phyloP scores from a whole-genome alignment of 2,329 filamentous ascomycete species.

The Karstenula rhodostoma region DNA sequence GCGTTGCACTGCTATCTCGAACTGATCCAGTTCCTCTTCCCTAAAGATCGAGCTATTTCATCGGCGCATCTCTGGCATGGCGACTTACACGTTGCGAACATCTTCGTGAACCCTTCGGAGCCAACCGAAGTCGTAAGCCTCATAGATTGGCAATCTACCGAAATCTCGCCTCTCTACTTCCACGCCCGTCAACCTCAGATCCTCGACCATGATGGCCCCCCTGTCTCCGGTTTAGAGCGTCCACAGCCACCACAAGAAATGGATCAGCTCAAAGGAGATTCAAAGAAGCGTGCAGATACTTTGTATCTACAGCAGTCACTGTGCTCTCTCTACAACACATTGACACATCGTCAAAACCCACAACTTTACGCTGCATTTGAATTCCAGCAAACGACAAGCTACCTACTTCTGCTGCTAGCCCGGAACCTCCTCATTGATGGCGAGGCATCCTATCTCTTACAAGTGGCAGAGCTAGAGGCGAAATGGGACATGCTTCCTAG shows the following conservation, averaged over 20 bases:
- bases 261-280: constrained; percentile 28
- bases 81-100: constrained; percentile 51
- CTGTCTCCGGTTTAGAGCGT: constrained; percentile 32
- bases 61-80: constrained; percentile 45
- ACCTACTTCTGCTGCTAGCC: constrained; percentile 40
- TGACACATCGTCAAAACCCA: constrained; percentile 32
- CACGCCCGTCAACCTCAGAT: constrained; percentile 46
- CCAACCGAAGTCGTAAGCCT: constrained; percentile 41
- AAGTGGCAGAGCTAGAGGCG: constrained; percentile 36
- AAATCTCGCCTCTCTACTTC: constrained; percentile 48
- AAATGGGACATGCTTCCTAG: constrained; percentile 34
- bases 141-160: constrained; percentile 49
- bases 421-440: constrained; percentile 47
- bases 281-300: constrained; percentile 31
- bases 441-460: constrained; percentile 25
- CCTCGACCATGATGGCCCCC: constrained; percentile 46
- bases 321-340: constrained; percentile 37
- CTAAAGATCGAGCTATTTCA: constrained; percentile 32
- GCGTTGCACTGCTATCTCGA: constrained; percentile 42
- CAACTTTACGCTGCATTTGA: constrained; percentile 40
- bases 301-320: constrained; percentile 41
- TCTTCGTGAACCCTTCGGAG: constrained; percentile 45
- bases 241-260: constrained; percentile 35
- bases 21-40: constrained; percentile 37
- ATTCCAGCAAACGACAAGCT: constrained; percentile 40